Evolutionary conservation across 257 asterid genomes (phyloP).

Genomic region (Penstemon barbatus): DNA sequence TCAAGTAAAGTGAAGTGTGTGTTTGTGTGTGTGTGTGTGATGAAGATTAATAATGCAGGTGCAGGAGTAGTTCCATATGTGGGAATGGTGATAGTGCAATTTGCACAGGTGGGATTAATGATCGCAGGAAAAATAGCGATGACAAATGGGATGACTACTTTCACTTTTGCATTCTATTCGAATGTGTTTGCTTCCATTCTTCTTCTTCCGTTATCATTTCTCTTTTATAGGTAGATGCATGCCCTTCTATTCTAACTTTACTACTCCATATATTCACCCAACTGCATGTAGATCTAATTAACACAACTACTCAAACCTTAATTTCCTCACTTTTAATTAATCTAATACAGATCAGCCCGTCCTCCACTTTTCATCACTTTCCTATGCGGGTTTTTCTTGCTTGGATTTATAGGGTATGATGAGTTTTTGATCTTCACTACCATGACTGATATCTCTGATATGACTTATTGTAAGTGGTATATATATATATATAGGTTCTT

Average conservation of each 20-base stretch:
- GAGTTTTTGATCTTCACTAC: not conserved
- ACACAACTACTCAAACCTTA: not conserved
- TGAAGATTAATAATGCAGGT: constrained; percentile 28
- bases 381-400: constrained; percentile 53
- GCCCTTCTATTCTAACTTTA: not conserved
- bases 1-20: not conserved
- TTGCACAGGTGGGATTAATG: constrained; percentile 59
- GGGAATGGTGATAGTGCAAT: constrained; percentile 55
- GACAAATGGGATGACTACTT: constrained; percentile 55
- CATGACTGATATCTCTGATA: not conserved
- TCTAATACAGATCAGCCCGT: constrained; percentile 40
- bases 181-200: constrained; percentile 43
- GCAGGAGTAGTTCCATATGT: constrained; percentile 45
- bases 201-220: constrained; percentile 45
- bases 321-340: not conserved
- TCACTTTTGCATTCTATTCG: constrained; percentile 48
- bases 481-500: constrained; percentile 33
- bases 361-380: constrained; percentile 49
- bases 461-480: constrained; percentile 8
- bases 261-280: not conserved
- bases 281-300: too few relatives aligned
- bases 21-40: constrained; percentile 23
- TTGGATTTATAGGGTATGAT: constrained; percentile 64
- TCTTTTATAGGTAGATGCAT: constrained; percentile 44
- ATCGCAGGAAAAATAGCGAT: constrained; percentile 53